phyloP scores from a whole-genome alignment of 106 monocot genomes.

The Dactylorhiza incarnata region DNA sequence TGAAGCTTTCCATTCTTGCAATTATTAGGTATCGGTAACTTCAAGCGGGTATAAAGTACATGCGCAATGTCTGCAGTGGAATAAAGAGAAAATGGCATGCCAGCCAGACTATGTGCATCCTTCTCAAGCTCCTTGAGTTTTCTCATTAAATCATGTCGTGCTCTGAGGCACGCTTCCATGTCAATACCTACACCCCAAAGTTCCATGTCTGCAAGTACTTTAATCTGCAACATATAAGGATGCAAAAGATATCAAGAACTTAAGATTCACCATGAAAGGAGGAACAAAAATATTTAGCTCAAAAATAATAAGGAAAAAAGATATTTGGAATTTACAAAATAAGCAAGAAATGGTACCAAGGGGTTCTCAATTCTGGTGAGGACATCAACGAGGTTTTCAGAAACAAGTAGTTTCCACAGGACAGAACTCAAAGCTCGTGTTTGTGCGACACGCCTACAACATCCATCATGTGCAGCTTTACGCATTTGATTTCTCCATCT shows the following conservation, averaged over 20 bases:
- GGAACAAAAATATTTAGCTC: background rate
- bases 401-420: slow-evolving; percentile 62
- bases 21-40: slow-evolving; percentile 66
- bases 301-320: background rate
- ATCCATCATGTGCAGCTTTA: slow-evolving; percentile 91
- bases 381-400: slow-evolving; percentile 57
- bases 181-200: slow-evolving; percentile 90
- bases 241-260: background rate
- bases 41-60: slow-evolving; percentile 70
- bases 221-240: slow-evolving; percentile 36
- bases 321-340: background rate
- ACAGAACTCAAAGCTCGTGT: slow-evolving; percentile 60
- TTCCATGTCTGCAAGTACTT: slow-evolving; percentile 92
- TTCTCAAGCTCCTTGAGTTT: slow-evolving; percentile 91
- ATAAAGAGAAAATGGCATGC: slow-evolving; percentile 75
- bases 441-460: slow-evolving; percentile 85
- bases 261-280: background rate
- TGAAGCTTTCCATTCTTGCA: slow-evolving; percentile 78
- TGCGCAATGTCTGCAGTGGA: slow-evolving; percentile 84
- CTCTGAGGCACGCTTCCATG: slow-evolving; percentile 75
- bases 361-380: slow-evolving; percentile 68
- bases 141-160: slow-evolving; percentile 57
- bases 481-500: slow-evolving; percentile 96
- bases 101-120: slow-evolving; percentile 69
- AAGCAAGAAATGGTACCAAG: slow-evolving; percentile 43